A percentile compares a stretch with the other conserved stretches of the same genome.
These are phyloP conservation scores for Tulasnella sp. DNA, from an alignment of 768 basidiomycete species.

Conservation along the genomic window DNA sequence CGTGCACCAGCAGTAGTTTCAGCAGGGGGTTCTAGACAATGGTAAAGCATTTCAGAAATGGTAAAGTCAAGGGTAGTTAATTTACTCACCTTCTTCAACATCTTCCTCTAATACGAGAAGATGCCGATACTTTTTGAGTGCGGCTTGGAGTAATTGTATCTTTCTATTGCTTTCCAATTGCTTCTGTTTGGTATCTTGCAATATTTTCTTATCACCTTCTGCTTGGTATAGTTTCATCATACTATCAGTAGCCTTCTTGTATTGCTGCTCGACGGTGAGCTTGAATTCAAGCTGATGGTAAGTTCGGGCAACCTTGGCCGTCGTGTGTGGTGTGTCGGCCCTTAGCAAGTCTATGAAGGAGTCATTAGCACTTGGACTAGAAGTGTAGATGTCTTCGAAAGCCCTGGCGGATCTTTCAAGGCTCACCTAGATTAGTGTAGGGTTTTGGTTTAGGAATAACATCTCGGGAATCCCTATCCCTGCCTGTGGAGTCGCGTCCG, in stretches of 20 bases:
- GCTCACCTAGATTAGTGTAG: conserved; percentile 51
- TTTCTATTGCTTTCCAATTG: conserved; percentile 91
- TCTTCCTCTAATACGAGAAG: conserved; percentile 82
- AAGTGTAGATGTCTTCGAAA: neutral
- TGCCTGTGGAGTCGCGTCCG: neutral
- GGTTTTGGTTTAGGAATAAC: conserved; percentile 43
- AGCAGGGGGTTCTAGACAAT: conserved; percentile 21
- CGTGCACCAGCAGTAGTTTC: conserved; percentile 60
- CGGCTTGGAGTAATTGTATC: conserved; percentile 81
- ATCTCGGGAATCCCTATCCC: conserved; percentile 17
- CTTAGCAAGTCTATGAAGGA: conserved; percentile 66
- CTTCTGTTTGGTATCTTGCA: conserved; percentile 87
- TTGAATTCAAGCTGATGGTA: conserved; percentile 99
- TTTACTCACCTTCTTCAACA: conserved; percentile 56
- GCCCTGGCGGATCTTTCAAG: neutral
- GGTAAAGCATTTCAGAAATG: neutral
- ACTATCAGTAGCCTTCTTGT: conserved; percentile 96
- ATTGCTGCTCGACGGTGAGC: conserved; percentile 94
- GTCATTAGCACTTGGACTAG: neutral
- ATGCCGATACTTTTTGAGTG: conserved; percentile 92
- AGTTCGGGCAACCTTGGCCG: conserved; percentile 94
- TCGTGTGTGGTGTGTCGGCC: conserved; percentile 91
- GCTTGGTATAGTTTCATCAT: conserved; percentile 95
- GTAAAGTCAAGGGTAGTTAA: conserved; percentile 5
- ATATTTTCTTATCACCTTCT: conserved; percentile 94